Evolutionary conservation across 371 early-diverging fungal genomes (phyloP).

Genomic region (Lichtheimia hyalospora): DNA sequence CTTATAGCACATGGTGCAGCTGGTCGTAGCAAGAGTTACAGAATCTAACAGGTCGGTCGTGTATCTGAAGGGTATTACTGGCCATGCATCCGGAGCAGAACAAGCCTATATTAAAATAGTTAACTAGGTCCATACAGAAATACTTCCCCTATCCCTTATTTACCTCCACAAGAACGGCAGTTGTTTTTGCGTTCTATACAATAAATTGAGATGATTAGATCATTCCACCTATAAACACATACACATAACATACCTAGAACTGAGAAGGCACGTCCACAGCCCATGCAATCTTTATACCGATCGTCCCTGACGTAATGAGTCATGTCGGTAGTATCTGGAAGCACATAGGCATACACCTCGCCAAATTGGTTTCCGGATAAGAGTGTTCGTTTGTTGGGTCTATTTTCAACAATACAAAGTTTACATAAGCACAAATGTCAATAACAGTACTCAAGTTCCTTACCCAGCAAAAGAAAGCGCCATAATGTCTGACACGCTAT

Average conservation of each 20-base stretch:
- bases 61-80: constrained; percentile 15
- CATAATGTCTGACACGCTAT: constrained; percentile 31
- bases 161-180: constrained; percentile 51
- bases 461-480: constrained; percentile 53
- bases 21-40: constrained; percentile 25
- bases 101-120: constrained; percentile 17
- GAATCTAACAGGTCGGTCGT: constrained; percentile 34
- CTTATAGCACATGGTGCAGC: neutral
- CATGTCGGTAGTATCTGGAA: constrained; percentile 71
- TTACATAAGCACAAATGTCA: too few relatives aligned
- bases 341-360: constrained; percentile 59
- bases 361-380: constrained; percentile 66
- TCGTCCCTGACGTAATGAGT: constrained; percentile 66
- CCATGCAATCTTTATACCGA: constrained; percentile 56
- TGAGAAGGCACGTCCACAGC: constrained; percentile 54
- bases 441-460: neutral
- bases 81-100: constrained; percentile 36
- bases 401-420: neutral
- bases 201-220: neutral
- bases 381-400: constrained; percentile 51
- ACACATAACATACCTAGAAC: constrained; percentile 50
- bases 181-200: constrained; percentile 36
- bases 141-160: neutral
- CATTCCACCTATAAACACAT: neutral
- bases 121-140: neutral